phyloP scores from a whole-genome alignment of 257 asterid species.

The Avicennia marina region DNA sequence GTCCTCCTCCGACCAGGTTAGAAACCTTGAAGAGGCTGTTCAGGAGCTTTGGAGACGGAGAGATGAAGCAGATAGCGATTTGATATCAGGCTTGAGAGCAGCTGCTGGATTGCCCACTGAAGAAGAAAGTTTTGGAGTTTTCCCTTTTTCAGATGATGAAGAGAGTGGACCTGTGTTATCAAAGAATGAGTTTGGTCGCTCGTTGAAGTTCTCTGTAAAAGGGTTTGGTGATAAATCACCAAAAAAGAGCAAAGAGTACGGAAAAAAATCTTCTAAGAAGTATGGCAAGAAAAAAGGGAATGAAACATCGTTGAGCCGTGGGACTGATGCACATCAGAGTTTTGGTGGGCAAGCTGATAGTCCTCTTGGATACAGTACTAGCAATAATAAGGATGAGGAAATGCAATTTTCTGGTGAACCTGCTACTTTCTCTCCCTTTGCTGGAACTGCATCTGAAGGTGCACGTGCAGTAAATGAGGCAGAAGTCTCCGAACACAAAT shows the following conservation, averaged over 20 bases:
- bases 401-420: constrained; percentile 39
- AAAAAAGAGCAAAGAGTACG: constrained; percentile 59
- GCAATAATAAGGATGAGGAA: constrained; percentile 31
- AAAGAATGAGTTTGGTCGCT: constrained; percentile 60
- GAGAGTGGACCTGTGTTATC: constrained; percentile 43
- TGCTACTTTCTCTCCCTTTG: constrained; percentile 36
- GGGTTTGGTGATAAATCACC: constrained; percentile 72
- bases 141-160: constrained; percentile 95
- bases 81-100: constrained; percentile 78
- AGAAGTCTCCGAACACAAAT: constrained; percentile 43
- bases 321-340: constrained; percentile 29
- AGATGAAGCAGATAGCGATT: constrained; percentile 81
- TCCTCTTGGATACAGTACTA: constrained; percentile 29
- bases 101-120: constrained; percentile 97
- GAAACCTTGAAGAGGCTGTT: constrained; percentile 79
- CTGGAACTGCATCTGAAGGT: constrained; percentile 25
- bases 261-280: constrained; percentile 69
- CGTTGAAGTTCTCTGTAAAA: constrained; percentile 75
- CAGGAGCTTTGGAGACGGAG: constrained; percentile 97
- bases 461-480: constrained; percentile 36
- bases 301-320: constrained; percentile 32
- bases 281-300: constrained; percentile 55
- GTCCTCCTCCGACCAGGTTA: constrained; percentile 43
- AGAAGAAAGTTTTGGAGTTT: constrained; percentile 71
- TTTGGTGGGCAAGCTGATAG: constrained; percentile 34